Base-by-base conservation (phyloP, 306 rosid genomes). In the Quillaja saponaria region DNA sequence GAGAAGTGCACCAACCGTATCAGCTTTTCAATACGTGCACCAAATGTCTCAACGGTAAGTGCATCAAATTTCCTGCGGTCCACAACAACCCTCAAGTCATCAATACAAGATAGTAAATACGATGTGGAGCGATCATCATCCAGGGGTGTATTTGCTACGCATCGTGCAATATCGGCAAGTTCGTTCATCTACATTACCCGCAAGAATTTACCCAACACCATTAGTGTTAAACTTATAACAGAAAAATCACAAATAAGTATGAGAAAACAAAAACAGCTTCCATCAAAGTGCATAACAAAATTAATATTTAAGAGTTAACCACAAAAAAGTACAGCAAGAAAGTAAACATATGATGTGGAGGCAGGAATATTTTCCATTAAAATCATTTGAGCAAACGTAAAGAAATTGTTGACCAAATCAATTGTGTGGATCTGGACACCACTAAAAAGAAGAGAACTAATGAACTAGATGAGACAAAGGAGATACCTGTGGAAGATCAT, bases 161-260 rank as follows among this genome's bases (percentile, higher is more conserved):
- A 92, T 53, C 97, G 82, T 33, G 96, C 97, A 69, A 92, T 89
- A 76, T 92, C 95, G 25, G 95, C 87, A 77, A 92, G 96, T 71
- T 89, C 99, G 72, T 66, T 89, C 84, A 92, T 92, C 99, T 92
- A 78, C 86, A 79, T 65, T 46, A 44, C 13, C 65, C 66, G 70
- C 46, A 57, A 68, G 13, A 64, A 65, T 53, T 49, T 49, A 51
- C 58, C 15, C 47, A 58, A 69, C 39, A 18, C 25, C 60, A 68
- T 58, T 13, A 66, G 58, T 13, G 47, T 7, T 46, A 33, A 49
- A 62, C 42, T 58, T 20, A 13, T 10, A 39, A 67, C 13, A 47
- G 38, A 25, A 25, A 25, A 58, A 52, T 44, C 39, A 56, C 12
- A 45, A 33, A 49, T 20, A 12, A 21, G 13, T 8, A 49, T 34